Base-by-base conservation (phyloP, 495 filamentous ascomycete species). In the Penicillium macrosclerotiorum region DNA sequence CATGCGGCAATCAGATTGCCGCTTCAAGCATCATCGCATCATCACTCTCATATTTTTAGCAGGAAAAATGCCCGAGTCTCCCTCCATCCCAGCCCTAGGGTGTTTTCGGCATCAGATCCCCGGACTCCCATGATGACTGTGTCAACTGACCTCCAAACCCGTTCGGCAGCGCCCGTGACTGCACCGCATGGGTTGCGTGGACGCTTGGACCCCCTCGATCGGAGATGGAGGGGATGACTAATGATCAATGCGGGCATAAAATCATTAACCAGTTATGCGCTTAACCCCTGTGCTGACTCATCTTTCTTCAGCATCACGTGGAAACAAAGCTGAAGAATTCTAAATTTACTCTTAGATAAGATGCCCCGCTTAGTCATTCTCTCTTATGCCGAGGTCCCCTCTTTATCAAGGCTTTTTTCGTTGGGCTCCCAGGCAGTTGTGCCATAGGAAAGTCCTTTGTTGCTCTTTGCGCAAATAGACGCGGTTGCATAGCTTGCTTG, bases 21-120 rank as follows among this genome's bases (percentile, higher is more conserved):
- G 55, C 60, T 55, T 63, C 52, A 43, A 52, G 56, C 58, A 47
- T 59, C 34, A 60, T 67, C 24, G 24, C 54, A 39, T 50, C 59
- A 57, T 51, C 49, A 52, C 59, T 57, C 39, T 22, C 25, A n/a
- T n/a, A 36, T 47, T 47, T 35, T 53, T 34, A 24, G 26, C 25
- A 9, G 31, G 36, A 31, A 39, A 56, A 54, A 45, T 19, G 3
- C 24, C 29, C 17, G 26, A 27, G 17, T 8, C 33, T n/a, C 5
- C 11, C n/a, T 42, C 14, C 20, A 32, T 17, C 25, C 32, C 16
- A 46, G 35, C 29, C 26, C 26, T 22, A 18, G 18, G 13, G 26
- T 17, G 12, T 36, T 37, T 45, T 27, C 22, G 18, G 23, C n/a
- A 27, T 38, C 37, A 30, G n/a, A 20, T 6, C 13, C 29, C 13